A percentile compares a stretch with the other conserved stretches of the same genome.
Conservation (phyloP, 495 filamentous ascomycete species). For the Apodospora peruviana region DNA sequence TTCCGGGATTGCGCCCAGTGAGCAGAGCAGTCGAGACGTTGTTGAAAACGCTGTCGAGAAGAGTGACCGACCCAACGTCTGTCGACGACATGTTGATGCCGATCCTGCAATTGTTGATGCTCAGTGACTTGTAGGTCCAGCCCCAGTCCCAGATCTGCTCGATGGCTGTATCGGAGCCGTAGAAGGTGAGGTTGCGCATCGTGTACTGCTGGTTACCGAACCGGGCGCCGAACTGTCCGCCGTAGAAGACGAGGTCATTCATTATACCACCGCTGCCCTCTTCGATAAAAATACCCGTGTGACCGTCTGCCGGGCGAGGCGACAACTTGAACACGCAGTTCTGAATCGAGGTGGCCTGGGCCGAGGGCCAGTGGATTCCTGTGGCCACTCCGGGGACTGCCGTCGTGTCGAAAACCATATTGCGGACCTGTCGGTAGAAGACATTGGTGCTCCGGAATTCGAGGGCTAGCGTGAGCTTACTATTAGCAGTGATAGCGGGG, state of each 20-base stretch:
- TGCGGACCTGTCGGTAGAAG: constrained; percentile 90
- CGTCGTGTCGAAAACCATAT: constrained; percentile 81
- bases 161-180: constrained; percentile 74
- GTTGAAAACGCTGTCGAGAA: constrained; percentile 72
- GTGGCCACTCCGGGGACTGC: constrained; percentile 60
- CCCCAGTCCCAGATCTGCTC: constrained; percentile 89
- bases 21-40: no score
- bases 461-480: constrained; percentile 7
- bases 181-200: constrained; percentile 80
- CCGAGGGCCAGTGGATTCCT: constrained; percentile 93
- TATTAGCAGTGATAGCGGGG: background rate
- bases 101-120: constrained; percentile 67
- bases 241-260: constrained; percentile 65
- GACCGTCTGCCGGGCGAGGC: constrained; percentile 47
- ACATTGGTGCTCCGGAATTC: constrained; percentile 63
- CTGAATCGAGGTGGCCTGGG: constrained; percentile 83
- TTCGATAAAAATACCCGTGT: constrained; percentile 72
- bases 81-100: constrained; percentile 72
- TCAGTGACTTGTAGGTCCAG: constrained; percentile 75
- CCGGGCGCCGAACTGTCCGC: constrained; percentile 56
- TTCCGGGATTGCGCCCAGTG: constrained; percentile 53
- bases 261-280: constrained; percentile 68
- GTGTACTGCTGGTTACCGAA: constrained; percentile 87
- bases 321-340: constrained; percentile 80
- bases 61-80: constrained; percentile 66